Evolutionary conservation across 2,329 filamentous ascomycete genomes (phyloP).

Genomic region (Monosporascus sp.): DNA sequence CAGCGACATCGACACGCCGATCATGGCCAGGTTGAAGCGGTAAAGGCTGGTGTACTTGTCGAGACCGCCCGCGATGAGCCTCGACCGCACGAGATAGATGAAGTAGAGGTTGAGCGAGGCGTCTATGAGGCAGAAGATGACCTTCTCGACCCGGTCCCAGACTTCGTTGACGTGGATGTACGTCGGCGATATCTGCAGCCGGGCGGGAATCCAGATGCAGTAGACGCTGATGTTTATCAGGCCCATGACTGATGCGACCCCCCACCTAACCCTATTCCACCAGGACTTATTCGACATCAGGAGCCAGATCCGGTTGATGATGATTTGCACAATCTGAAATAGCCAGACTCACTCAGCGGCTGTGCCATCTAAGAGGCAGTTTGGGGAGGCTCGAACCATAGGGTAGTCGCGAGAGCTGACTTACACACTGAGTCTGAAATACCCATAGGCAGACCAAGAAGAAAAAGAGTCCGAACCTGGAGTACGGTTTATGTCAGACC

Average conservation of each 20-base stretch:
- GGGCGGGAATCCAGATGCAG: slow-evolving; percentile 40
- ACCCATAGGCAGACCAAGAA: slow-evolving; percentile 25
- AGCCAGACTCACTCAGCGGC: no score
- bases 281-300: slow-evolving; percentile 30
- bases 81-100: slow-evolving; percentile 31
- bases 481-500: not conserved
- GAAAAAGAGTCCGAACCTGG: slow-evolving; percentile 7
- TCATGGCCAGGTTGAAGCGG: slow-evolving; percentile 35
- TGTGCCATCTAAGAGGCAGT: no score
- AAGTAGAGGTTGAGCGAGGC: slow-evolving; percentile 39
- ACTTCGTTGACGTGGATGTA: slow-evolving; percentile 34
- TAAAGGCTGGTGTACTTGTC: slow-evolving; percentile 37
- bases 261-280: slow-evolving; percentile 31
- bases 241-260: slow-evolving; percentile 30
- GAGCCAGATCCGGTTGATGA: slow-evolving; percentile 39
- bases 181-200: slow-evolving; percentile 27
- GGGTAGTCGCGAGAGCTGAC: no score
- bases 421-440: slow-evolving; percentile 30
- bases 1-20: slow-evolving; percentile 34
- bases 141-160: slow-evolving; percentile 41
- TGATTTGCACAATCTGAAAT: slow-evolving; percentile 34
- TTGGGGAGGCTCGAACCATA: no score
- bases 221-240: slow-evolving; percentile 39
- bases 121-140: slow-evolving; percentile 37
- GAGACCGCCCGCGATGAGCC: slow-evolving; percentile 35